A percentile compares a stretch with the other conserved stretches of the same genome.
Conservation (phyloP, 2,329 filamentous ascomycete genomes). For the Kalmusia sp. region DNA sequence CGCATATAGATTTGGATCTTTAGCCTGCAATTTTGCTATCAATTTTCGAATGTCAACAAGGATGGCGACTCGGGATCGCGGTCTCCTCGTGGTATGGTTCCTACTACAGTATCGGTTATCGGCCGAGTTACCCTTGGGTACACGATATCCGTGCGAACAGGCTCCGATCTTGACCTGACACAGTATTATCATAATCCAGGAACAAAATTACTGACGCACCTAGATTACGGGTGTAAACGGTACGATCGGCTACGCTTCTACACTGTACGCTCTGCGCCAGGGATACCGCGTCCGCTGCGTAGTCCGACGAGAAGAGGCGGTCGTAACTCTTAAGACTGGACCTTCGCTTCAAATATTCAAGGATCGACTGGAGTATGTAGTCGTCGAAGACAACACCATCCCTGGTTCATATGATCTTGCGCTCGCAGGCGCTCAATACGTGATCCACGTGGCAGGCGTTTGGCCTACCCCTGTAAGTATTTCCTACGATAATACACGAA, state of each 20-base stretch:
- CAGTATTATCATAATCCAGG: no score
- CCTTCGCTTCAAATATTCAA: conserved; percentile 33
- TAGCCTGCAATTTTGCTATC: no score
- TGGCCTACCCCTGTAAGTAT: conserved; percentile 39
- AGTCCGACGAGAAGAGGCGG: conserved; percentile 36
- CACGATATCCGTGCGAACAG: no score
- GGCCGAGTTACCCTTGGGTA: no score
- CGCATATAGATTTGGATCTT: no score
- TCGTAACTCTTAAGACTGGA: conserved; percentile 29
- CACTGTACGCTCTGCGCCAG: conserved; percentile 30
- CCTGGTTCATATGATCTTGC: conserved; percentile 37
- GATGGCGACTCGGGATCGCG: conserved; percentile 23
- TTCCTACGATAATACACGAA: no score
- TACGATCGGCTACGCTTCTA: conserved; percentile 41
- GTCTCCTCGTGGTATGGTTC: conserved; percentile 37
- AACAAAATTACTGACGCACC: no score
- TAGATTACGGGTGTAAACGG: conserved; percentile 47
- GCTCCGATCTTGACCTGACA: no score
- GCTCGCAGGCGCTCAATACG: conserved; percentile 28
- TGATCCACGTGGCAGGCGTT: conserved; percentile 42
- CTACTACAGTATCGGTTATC: no score
- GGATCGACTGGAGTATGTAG: conserved; percentile 28
- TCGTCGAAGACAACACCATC: conserved; percentile 38
- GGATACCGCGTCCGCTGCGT: conserved; percentile 44
- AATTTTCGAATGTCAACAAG: no score